Conservation (phyloP, 75 land plant genomes). For the Picea glauca region DNA sequence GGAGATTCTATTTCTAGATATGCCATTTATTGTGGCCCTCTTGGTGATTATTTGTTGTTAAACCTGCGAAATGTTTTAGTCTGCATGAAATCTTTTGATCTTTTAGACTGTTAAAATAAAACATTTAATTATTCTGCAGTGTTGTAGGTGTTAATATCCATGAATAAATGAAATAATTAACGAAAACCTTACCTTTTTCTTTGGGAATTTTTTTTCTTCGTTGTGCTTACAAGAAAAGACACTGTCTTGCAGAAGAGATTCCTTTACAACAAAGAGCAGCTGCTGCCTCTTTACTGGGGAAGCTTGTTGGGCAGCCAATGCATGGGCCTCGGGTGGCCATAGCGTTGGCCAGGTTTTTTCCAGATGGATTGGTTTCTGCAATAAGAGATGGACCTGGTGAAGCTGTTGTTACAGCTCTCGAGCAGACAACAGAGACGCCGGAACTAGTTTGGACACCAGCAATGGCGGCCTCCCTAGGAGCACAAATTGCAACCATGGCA, state of each 20-base stretch:
- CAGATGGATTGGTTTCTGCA: constrained; percentile 96
- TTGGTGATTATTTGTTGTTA: no score
- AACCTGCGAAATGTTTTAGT: not conserved
- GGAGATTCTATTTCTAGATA: no score
- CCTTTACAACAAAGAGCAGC: constrained; percentile 90
- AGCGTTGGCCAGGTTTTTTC: constrained; percentile 92
- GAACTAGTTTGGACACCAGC: constrained; percentile 99
- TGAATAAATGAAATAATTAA: not conserved
- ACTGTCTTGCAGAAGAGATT: constrained; percentile 66
- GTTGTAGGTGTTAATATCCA: not conserved
- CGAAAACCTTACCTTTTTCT: not conserved
- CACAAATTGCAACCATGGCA: constrained; percentile 97
- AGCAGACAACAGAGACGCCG: constrained; percentile 98
- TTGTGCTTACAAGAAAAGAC: not conserved
- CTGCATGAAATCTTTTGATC: not conserved
- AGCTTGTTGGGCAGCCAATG: constrained; percentile 97
- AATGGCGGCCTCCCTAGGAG: constrained; percentile 96
- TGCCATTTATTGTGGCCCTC: no score
- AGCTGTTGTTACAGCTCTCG: constrained; percentile 83
- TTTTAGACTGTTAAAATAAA: not conserved
- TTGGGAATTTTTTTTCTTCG: no score
- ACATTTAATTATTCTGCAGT: not conserved
- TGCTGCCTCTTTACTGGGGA: constrained; percentile 94
- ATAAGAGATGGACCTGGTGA: constrained; percentile 99
- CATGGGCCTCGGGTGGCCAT: constrained; percentile 99